Conservation (phyloP, 2,329 filamentous ascomycete genomes). For the Arthroderma sp. region DNA sequence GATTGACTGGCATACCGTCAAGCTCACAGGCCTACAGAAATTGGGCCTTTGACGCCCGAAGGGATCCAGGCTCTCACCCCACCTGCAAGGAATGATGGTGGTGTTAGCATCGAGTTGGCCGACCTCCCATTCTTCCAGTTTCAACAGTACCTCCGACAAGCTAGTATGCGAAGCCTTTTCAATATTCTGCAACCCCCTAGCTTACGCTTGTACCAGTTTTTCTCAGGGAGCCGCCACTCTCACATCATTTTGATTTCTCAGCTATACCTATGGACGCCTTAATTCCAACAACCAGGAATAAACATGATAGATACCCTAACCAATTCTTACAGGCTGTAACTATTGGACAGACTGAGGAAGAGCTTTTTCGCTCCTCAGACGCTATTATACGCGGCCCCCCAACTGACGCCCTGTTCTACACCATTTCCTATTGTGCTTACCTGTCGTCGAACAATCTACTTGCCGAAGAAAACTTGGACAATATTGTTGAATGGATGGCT, state of each 20-base stretch:
- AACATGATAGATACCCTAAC: too few relatives aligned
- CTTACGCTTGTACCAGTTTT: not conserved
- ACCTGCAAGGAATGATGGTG: not conserved
- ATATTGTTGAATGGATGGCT: constrained; percentile 4
- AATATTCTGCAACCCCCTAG: not conserved
- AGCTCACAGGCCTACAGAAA: constrained; percentile 2
- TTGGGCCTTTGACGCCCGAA: constrained; percentile 5
- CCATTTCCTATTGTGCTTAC: constrained; percentile 8
- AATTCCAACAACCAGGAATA: too few relatives aligned
- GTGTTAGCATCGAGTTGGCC: constrained; percentile 2
- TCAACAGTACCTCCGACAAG: not conserved
- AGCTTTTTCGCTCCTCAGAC: not conserved
- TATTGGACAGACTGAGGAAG: too few relatives aligned
- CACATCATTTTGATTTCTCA: too few relatives aligned
- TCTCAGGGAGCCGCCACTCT: too few relatives aligned
- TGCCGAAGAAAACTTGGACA: constrained; percentile 2
- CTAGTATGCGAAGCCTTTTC: not conserved
- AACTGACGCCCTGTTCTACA: constrained; percentile 7
- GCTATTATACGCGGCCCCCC: constrained; percentile 4
- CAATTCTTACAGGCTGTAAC: too few relatives aligned
- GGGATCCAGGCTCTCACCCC: constrained; percentile 7
- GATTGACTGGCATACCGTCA: not conserved
- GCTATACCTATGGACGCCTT: too few relatives aligned
- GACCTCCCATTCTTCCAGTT: constrained; percentile 7
- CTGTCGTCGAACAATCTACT: constrained; percentile 8